A percentile compares a stretch with the other conserved stretches of the same genome.
phyloP scores from a whole-genome alignment of 2,329 filamentous ascomycete genomes.

The Pyrenochaeta sp. region DNA sequence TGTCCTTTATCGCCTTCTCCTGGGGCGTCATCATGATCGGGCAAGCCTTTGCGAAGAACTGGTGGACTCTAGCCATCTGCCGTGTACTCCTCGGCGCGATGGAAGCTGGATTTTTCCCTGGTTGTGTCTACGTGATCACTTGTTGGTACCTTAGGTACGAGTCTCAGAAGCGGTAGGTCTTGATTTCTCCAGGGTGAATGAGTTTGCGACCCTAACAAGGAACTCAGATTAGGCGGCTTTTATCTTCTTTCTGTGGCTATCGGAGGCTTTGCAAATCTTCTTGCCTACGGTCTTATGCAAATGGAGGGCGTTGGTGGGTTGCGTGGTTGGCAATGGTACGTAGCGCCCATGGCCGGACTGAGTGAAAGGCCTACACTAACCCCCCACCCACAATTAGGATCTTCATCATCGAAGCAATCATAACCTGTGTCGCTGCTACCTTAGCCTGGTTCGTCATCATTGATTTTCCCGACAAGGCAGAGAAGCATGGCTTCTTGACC shows the following conservation, averaged over 20 bases:
- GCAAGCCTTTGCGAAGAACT: conserved; percentile 32
- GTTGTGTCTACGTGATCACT: conserved; percentile 38
- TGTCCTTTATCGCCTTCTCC: conserved; percentile 30
- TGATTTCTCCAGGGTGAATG: background rate
- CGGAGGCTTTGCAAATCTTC: conserved; percentile 35
- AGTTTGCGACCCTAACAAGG: background rate
- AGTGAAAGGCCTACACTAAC: too few species aligned
- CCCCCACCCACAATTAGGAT: too few species aligned
- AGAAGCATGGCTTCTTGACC: conserved; percentile 29
- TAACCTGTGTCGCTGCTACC: conserved; percentile 35
- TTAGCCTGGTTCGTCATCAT: conserved; percentile 35
- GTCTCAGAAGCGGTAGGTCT: conserved; percentile 28
- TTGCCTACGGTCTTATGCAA: conserved; percentile 38
- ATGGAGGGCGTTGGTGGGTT: conserved; percentile 32
- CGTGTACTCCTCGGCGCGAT: conserved; percentile 32
- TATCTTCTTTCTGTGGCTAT: conserved; percentile 36
- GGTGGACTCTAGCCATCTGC: conserved; percentile 28
- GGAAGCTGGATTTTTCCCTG: conserved; percentile 37
- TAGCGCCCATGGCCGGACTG: too few species aligned
- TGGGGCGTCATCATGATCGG: conserved; percentile 39
- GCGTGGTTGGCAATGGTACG: conserved; percentile 38
- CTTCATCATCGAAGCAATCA: conserved; percentile 37
- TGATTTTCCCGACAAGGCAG: conserved; percentile 37
- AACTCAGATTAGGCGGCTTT: conserved; percentile 24
- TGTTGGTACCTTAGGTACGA: conserved; percentile 38